Percentiles rank a stretch among this genome's conserved stretches.
Evolutionary conservation across 1,284 basidiomycete genomes (phyloP).

Genomic region (Leccinum subatratum): DNA sequence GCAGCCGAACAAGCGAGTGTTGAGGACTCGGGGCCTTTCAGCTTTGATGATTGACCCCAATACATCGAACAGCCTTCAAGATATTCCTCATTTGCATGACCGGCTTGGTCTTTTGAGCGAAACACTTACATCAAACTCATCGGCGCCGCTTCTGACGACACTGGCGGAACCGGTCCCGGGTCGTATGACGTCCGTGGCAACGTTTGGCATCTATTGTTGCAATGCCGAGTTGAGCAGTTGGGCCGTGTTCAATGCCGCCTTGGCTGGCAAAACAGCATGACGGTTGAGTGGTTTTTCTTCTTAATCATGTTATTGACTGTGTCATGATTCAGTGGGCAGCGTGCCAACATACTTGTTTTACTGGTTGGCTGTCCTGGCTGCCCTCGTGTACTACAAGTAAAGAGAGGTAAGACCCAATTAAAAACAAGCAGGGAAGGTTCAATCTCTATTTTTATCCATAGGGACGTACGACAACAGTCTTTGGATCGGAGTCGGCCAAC

Average conservation of each 20-base stretch:
- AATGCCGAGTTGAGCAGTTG: constrained; percentile 66
- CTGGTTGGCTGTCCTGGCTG: constrained; percentile 68
- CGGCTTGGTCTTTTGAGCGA: constrained; percentile 67
- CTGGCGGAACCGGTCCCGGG: constrained; percentile 75
- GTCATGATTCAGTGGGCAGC: constrained; percentile 52
- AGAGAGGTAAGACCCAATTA: constrained; percentile 41
- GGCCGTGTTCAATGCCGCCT: constrained; percentile 70
- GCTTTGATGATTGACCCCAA: background rate
- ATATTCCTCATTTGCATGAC: constrained; percentile 87
- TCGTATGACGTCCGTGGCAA: constrained; percentile 74
- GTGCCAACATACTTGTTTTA: constrained; percentile 75
- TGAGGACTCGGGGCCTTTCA: background rate
- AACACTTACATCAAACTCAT: constrained; percentile 67
- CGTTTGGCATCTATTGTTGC: constrained; percentile 89
- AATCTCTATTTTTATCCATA: constrained; percentile 12
- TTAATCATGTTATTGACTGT: constrained; percentile 2
- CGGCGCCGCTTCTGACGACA: constrained; percentile 73
- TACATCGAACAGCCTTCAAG: constrained; percentile 49
- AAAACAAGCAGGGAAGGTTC: background rate
- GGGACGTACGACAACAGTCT: constrained; percentile 42
- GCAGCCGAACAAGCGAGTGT: constrained; percentile 61
- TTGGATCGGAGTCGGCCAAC: constrained; percentile 42
- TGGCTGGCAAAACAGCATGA: constrained; percentile 71
- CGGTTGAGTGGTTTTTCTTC: too few species aligned
- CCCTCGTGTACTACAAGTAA: constrained; percentile 68